These are phyloP conservation scores for Metschnikowia koreensis DNA, from an alignment of 805 yeast species.

Conservation along the genomic window DNA sequence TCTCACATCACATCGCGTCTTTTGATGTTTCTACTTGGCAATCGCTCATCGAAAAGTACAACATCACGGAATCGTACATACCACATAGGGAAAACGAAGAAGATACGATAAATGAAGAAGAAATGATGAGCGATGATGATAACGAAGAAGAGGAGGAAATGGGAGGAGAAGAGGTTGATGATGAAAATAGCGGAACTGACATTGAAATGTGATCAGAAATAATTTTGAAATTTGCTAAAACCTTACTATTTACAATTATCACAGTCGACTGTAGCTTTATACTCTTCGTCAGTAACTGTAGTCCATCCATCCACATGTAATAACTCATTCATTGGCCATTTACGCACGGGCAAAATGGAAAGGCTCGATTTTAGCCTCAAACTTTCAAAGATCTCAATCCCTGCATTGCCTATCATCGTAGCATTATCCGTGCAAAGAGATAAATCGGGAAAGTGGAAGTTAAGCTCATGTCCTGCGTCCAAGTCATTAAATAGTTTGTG, in stretches of 20 bases:
- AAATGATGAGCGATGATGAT: no score
- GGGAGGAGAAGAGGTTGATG: not conserved
- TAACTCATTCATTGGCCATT: constrained; percentile 75
- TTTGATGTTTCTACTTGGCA: constrained; percentile 69
- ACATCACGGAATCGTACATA: constrained; percentile 55
- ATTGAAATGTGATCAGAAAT: not conserved
- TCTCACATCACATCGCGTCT: constrained; percentile 65
- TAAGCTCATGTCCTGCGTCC: constrained; percentile 15
- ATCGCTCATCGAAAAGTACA: constrained; percentile 49
- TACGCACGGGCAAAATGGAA: constrained; percentile 61
- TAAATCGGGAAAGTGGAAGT: constrained; percentile 65
- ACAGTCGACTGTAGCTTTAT: constrained; percentile 2
- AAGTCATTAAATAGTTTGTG: constrained; percentile 43
- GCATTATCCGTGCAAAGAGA: constrained; percentile 91
- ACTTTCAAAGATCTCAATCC: constrained; percentile 76
- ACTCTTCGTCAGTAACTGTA: constrained; percentile 12
- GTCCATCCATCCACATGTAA: constrained; percentile 53
- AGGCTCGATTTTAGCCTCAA: constrained; percentile 48
- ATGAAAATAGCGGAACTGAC: constrained; percentile 1
- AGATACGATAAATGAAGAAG: constrained; percentile 5
- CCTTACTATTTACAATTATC: not conserved
- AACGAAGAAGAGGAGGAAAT: no score
- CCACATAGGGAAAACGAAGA: constrained; percentile 36
- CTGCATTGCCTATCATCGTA: constrained; percentile 97
- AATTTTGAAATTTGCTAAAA: constrained; percentile 4